These are phyloP conservation scores for Ogataea ganodermae DNA, from an alignment of 805 yeast species.

Conservation along the genomic window DNA sequence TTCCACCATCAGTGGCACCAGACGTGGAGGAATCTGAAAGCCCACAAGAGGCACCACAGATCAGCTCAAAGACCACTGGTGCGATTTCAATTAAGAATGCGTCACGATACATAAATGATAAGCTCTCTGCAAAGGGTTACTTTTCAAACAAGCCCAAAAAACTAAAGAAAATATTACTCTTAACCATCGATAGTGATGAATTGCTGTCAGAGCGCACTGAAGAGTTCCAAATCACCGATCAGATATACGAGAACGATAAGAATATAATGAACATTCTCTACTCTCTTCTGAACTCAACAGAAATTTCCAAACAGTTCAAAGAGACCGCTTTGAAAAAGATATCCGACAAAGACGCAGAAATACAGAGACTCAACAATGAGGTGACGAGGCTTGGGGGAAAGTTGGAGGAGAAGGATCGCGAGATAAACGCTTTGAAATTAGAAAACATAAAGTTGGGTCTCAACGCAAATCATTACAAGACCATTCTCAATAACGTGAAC, in stretches of 20 bases:
- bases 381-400: constrained; percentile 7
- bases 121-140: constrained; percentile 28
- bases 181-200: constrained; percentile 21
- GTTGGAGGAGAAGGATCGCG: constrained; percentile 21
- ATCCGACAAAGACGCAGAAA: constrained; percentile 19
- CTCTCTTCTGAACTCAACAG: constrained; percentile 27
- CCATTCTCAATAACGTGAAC: constrained; percentile 15
- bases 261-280: constrained; percentile 32
- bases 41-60: background rate
- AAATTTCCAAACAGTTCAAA: constrained; percentile 24
- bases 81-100: constrained; percentile 28
- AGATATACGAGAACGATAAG: constrained; percentile 35
- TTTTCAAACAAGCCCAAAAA: constrained; percentile 25
- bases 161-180: constrained; percentile 22
- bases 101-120: constrained; percentile 28
- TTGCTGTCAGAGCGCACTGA: constrained; percentile 13
- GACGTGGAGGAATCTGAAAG: background rate
- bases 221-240: constrained; percentile 19
- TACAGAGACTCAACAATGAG: constrained; percentile 14
- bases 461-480: constrained; percentile 15
- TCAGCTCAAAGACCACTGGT: constrained; percentile 10
- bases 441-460: constrained; percentile 21
- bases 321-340: constrained; percentile 18
- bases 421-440: constrained; percentile 20
- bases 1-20: background rate